Evolutionary conservation across 2,329 filamentous ascomycete genomes (phyloP).

Genomic region (Geoglossum cookeanum): DNA sequence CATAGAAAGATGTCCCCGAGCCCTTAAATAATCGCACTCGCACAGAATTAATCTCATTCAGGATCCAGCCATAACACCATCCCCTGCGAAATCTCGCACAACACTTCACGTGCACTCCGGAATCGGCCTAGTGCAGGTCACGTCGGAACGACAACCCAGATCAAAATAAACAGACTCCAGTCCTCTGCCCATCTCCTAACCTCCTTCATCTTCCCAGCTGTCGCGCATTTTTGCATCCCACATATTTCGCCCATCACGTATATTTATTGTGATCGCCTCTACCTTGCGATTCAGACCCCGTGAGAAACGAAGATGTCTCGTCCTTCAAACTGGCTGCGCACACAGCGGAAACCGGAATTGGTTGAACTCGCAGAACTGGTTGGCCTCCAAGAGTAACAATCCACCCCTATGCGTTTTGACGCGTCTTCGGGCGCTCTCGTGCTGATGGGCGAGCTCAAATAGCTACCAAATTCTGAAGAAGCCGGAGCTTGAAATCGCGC

Average conservation of each 20-base stretch:
- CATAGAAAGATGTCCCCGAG: too few species aligned
- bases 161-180: slow-evolving; percentile 1
- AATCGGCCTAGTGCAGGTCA: not conserved
- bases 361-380: slow-evolving; percentile 51
- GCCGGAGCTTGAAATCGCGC: slow-evolving; percentile 53
- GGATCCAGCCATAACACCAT: too few species aligned
- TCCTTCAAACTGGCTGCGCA: slow-evolving; percentile 53
- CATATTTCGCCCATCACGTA: not conserved
- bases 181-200: not conserved
- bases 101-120: not conserved
- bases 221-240: not conserved
- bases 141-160: not conserved
- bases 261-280: slow-evolving; percentile 2
- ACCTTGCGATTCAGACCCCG: slow-evolving; percentile 1
- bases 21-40: too few species aligned
- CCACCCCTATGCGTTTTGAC: not conserved
- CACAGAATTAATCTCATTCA: too few species aligned
- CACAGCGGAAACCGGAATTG: slow-evolving; percentile 68
- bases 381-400: slow-evolving; percentile 52
- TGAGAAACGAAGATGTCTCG: slow-evolving; percentile 33
- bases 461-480: slow-evolving; percentile 59
- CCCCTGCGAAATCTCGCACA: too few species aligned
- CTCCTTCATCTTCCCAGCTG: not conserved
- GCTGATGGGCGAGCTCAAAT: slow-evolving; percentile 4
- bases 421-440: not conserved